Percentiles rank a stretch among this genome's conserved stretches.
Conservation (phyloP, 345 rosid genomes). For the Arabis hirsuta region DNA sequence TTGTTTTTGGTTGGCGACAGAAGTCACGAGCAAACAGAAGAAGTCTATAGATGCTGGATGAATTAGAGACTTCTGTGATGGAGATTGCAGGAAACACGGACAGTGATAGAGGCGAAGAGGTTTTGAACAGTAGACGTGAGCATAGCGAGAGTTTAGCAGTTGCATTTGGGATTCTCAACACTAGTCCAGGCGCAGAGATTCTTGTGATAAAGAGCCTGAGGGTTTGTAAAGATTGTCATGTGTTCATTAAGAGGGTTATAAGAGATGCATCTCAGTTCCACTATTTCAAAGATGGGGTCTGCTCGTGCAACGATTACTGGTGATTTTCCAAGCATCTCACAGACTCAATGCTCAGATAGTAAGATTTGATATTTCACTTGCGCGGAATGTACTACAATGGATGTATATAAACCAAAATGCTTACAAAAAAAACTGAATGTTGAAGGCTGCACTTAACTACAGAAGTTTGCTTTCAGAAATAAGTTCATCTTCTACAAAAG, state of each 20-base stretch:
- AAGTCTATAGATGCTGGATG: slow-evolving; percentile 61
- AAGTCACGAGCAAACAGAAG: slow-evolving; percentile 67
- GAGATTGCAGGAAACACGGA: slow-evolving; percentile 42
- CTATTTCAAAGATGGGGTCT: slow-evolving; percentile 66
- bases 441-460: slow-evolving; percentile 19
- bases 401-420: slow-evolving; percentile 1
- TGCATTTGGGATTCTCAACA: slow-evolving; percentile 68
- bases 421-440: slow-evolving; percentile 2
- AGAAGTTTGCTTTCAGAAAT: slow-evolving; percentile 50
- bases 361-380: not conserved
- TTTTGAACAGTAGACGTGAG: slow-evolving; percentile 40
- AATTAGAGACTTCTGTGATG: slow-evolving; percentile 57
- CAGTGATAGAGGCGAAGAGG: slow-evolving; percentile 29
- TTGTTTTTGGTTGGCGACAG: slow-evolving; percentile 79
- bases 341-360: not conserved
- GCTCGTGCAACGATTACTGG: slow-evolving; percentile 93
- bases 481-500: slow-evolving; percentile 60
- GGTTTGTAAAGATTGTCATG: slow-evolving; percentile 82
- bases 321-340: slow-evolving; percentile 31
- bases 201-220: slow-evolving; percentile 86
- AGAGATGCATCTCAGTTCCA: slow-evolving; percentile 94
- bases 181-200: slow-evolving; percentile 60
- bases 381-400: slow-evolving; percentile 16
- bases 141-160: slow-evolving; percentile 88
- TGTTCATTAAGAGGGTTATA: slow-evolving; percentile 75